Conservation (phyloP, 331 rosid species). For the Cydonia oblonga region DNA sequence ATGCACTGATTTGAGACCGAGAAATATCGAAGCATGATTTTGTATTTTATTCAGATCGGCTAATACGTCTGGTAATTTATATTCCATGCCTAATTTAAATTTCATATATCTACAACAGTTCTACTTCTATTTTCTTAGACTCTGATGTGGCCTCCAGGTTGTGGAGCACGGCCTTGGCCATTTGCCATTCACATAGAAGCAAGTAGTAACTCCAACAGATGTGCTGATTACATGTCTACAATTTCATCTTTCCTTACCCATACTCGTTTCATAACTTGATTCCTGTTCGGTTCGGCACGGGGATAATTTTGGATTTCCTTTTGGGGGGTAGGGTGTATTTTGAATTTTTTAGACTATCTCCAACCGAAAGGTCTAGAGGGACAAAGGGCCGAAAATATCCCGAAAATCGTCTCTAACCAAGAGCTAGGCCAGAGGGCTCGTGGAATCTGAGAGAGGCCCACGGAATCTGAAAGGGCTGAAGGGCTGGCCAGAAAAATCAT, state of each 20-base stretch:
- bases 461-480: no score
- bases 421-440: no score
- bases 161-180: conserved; percentile 99
- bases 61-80: conserved; percentile 71
- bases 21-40: conserved; percentile 94
- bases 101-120: conserved; percentile 7
- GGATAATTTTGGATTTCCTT: not conserved
- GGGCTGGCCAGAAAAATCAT: no score
- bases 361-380: no score
- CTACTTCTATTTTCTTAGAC: conserved; percentile 3
- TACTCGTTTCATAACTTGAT: not conserved
- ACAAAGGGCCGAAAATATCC: no score
- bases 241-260: not conserved
- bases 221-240: not conserved
- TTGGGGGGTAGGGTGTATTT: not conserved
- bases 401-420: no score
- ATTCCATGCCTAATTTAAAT: conserved; percentile 5
- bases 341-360: no score
- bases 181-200: conserved; percentile 93
- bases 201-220: conserved; percentile 93
- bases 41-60: conserved; percentile 92
- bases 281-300: not conserved
- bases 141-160: conserved; percentile 42
- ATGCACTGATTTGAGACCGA: conserved; percentile 76
- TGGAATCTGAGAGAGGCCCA: no score